Evolutionary conservation across 73 alveolate genomes (phyloP).

Genomic region (Paramecium biaurelia): DNA sequence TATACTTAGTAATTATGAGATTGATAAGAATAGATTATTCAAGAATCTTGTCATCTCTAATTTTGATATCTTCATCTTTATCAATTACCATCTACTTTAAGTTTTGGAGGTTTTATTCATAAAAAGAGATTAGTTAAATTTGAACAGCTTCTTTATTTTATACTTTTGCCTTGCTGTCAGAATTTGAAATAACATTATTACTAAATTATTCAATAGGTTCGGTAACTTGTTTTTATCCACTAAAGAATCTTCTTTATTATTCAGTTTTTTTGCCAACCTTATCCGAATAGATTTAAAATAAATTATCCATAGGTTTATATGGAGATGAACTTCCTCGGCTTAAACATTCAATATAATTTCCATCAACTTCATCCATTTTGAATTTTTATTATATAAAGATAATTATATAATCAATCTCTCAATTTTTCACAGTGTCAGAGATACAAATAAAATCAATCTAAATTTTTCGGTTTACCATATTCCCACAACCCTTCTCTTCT

Average conservation of each 20-base stretch:
- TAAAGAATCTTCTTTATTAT: background rate
- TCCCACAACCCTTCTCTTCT: constrained; percentile 49
- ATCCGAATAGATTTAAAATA: background rate
- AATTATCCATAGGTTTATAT: background rate
- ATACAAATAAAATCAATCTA: constrained; percentile 6
- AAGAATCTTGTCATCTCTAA: background rate
- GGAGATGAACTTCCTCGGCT: background rate
- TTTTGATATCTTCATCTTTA: constrained; percentile 4
- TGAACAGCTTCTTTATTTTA: background rate
- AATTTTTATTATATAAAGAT: background rate
- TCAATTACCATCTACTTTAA: background rate
- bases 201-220: background rate
- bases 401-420: background rate
- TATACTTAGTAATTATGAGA: background rate
- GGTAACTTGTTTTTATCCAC: background rate
- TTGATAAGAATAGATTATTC: background rate
- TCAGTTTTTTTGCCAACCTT: background rate
- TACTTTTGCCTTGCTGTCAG: background rate
- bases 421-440: background rate
- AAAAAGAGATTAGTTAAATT: background rate
- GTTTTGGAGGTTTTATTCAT: constrained; percentile 18
- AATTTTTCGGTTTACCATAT: background rate
- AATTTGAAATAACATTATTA: background rate
- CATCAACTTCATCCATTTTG: constrained; percentile 20
- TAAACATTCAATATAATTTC: background rate